These are phyloP conservation scores for Pecoramyces ruminantium DNA, from an alignment of 192 early-diverging fungal species.

Conservation along the genomic window DNA sequence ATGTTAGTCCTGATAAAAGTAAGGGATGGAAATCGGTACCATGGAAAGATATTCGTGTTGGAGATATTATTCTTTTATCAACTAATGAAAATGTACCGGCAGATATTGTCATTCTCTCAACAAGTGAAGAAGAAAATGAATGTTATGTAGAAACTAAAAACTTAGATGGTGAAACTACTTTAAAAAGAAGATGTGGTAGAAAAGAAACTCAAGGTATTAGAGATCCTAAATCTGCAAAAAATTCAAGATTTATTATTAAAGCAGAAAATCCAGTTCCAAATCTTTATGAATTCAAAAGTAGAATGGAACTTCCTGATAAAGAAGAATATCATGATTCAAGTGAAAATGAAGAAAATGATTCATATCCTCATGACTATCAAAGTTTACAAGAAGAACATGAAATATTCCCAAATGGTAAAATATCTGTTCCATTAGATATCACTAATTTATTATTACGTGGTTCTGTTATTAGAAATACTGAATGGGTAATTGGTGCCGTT, in stretches of 20 bases:
- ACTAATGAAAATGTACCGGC: constrained; percentile 80
- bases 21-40: constrained; percentile 4
- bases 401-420: background rate
- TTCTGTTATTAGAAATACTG: constrained; percentile 81
- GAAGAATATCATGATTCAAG: background rate
- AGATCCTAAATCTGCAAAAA: constrained; percentile 22
- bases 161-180: constrained; percentile 94
- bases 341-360: constrained; percentile 11
- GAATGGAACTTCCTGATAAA: constrained; percentile 9
- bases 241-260: constrained; percentile 50
- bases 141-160: constrained; percentile 98
- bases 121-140: constrained; percentile 63
- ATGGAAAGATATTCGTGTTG: constrained; percentile 76
- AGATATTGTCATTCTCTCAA: constrained; percentile 71
- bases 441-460: constrained; percentile 59
- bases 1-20: background rate
- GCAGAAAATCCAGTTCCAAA: constrained; percentile 75
- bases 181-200: constrained; percentile 67
- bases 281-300: constrained; percentile 76
- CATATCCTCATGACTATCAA: background rate
- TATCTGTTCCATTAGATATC: background rate
- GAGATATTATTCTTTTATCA: constrained; percentile 70
- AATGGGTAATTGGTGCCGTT: constrained; percentile 69
- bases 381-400: background rate
- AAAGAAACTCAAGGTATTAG: constrained; percentile 38